Conservation (phyloP, 2,329 filamentous ascomycete genomes). For the Meredithiella fracta region DNA sequence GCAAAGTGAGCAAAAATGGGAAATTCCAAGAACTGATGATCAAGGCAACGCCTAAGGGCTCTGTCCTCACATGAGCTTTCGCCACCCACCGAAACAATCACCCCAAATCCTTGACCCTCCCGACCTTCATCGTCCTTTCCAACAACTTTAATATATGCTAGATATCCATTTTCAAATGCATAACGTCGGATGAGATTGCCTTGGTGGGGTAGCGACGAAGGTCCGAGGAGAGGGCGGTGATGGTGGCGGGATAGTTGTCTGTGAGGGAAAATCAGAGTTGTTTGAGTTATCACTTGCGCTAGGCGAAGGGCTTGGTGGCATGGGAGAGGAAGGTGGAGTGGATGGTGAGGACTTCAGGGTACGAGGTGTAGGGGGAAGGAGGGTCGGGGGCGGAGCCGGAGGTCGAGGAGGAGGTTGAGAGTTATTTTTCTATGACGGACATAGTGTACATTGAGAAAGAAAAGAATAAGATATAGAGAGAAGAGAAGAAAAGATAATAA, state of each 20-base stretch:
- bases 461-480: too few relatives aligned
- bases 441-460: too few relatives aligned
- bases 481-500: too few relatives aligned
- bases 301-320: conserved; percentile 21
- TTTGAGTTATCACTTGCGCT: conserved; percentile 24
- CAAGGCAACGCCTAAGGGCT: conserved; percentile 28
- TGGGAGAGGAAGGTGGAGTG: conserved; percentile 14
- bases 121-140: conserved; percentile 25
- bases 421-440: too few relatives aligned
- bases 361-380: conserved; percentile 3
- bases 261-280: conserved; percentile 23
- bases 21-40: conserved; percentile 33
- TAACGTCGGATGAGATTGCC: conserved; percentile 19
- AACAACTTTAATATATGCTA: conserved; percentile 24
- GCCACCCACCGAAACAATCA: conserved; percentile 20
- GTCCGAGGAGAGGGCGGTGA: conserved; percentile 19
- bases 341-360: neutral
- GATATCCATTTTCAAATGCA: conserved; percentile 21
- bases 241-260: conserved; percentile 20
- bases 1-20: conserved; percentile 24
- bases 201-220: conserved; percentile 20
- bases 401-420: neutral
- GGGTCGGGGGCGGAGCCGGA: neutral
- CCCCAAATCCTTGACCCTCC: conserved; percentile 18
- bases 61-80: conserved; percentile 23